Conservation (phyloP, 148 eudicot genomes). For the Euryodendron excelsum region DNA sequence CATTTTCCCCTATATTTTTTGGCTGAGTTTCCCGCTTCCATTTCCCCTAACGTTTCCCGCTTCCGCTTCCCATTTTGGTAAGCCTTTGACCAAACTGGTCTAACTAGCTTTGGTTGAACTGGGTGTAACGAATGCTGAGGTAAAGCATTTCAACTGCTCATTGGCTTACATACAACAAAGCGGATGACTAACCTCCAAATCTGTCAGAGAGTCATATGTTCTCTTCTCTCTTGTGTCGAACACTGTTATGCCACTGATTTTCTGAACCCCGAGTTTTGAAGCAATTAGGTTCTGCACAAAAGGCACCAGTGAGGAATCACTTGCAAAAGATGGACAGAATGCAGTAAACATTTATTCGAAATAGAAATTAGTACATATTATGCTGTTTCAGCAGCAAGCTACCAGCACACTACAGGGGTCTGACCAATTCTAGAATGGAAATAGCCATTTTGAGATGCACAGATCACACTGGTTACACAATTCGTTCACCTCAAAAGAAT, state of each 20-base stretch:
- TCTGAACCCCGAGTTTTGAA: conserved; percentile 82
- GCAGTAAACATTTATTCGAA: not conserved
- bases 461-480: not conserved
- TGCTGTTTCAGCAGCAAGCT: not conserved
- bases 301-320: conserved; percentile 5
- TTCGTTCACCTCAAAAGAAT: not conserved
- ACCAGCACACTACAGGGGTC: not conserved
- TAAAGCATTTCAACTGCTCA: not conserved
- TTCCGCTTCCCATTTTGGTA: too few species aligned
- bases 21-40: too few species aligned
- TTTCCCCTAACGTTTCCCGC: too few species aligned
- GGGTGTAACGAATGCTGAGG: not conserved
- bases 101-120: not conserved
- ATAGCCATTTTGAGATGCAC: not conserved
- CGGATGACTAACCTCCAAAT: conserved; percentile 71
- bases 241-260: conserved; percentile 85
- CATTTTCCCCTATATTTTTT: too few species aligned
- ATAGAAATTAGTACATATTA: not conserved
- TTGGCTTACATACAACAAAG: not conserved
- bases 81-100: not conserved
- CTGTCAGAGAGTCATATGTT: conserved; percentile 74
- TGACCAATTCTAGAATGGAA: not conserved
- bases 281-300: conserved; percentile 87
- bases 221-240: conserved; percentile 84
- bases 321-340: not conserved